A percentile compares a stretch with the other conserved stretches of the same genome.
Evolutionary conservation across 345 rosid genomes (phyloP).

Genomic region (Salix udensis): DNA sequence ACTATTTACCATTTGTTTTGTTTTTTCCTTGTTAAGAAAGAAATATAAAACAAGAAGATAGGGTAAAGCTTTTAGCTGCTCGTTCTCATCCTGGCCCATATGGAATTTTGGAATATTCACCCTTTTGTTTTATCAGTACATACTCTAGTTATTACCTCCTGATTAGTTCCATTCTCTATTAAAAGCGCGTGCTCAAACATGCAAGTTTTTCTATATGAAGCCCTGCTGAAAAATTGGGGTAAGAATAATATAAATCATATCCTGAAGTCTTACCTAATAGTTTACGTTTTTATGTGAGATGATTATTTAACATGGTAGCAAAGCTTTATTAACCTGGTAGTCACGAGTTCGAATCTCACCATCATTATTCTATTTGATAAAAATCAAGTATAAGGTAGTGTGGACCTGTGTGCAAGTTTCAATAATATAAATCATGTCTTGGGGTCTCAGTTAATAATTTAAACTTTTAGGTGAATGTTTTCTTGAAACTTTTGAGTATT

Average conservation of each 20-base stretch:
- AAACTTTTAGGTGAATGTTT: too few species aligned
- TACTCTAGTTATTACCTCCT: not conserved
- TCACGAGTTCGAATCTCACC: too few species aligned
- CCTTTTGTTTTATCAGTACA: not conserved
- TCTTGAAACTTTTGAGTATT: not conserved
- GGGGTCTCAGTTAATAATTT: too few species aligned
- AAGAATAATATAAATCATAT: too few species aligned
- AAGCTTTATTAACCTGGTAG: too few species aligned
- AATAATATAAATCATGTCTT: too few species aligned
- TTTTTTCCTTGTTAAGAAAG: not conserved
- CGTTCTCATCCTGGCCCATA: not conserved
- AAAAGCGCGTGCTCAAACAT: not conserved
- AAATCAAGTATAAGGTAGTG: too few species aligned
- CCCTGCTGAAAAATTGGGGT: not conserved
- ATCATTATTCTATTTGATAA: too few species aligned
- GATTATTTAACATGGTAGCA: too few species aligned
- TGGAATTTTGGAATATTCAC: not conserved
- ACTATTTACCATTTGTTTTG: not conserved
- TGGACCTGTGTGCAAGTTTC: too few species aligned
- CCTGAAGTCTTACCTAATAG: accelerated
- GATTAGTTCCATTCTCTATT: not conserved
- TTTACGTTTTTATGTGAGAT: too few species aligned
- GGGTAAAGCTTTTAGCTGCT: not conserved
- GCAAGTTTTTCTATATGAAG: not conserved
- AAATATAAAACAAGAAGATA: not conserved